A percentile compares a stretch with the other conserved stretches of the same genome.
Evolutionary conservation across 1,139 yeast species (phyloP).

Genomic region (Taphrina communis): DNA sequence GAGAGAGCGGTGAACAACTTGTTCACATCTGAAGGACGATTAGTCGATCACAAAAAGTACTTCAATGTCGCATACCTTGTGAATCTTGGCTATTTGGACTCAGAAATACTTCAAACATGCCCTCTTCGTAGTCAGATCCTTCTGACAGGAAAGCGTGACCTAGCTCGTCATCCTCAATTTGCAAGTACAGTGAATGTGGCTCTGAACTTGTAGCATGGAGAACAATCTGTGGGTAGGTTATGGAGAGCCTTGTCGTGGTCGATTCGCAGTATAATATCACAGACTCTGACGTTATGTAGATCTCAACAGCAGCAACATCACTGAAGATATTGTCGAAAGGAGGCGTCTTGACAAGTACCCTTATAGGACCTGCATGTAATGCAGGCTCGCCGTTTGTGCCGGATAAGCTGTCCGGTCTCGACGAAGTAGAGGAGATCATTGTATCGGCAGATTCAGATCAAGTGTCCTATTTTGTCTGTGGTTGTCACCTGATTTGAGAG

Average conservation of each 20-base stretch:
- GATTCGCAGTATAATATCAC: constrained; percentile 2
- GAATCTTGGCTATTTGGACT: not conserved
- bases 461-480: no score
- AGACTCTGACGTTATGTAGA: constrained; percentile 23
- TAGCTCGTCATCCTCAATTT: constrained; percentile 12
- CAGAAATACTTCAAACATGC: constrained; percentile 22
- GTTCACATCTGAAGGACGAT: not conserved
- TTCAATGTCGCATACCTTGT: not conserved
- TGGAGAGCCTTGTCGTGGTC: not conserved
- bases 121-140: not conserved
- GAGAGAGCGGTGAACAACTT: constrained; percentile 13
- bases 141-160: not conserved
- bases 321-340: not conserved
- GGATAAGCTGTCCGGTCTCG: not conserved
- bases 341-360: not conserved
- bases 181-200: constrained; percentile 19
- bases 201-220: constrained; percentile 17
- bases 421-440: no score
- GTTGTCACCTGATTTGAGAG: no score
- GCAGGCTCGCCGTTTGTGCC: constrained; percentile 19
- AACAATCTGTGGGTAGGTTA: constrained; percentile 13
- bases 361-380: not conserved
- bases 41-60: no score
- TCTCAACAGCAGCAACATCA: not conserved
- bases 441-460: no score